Conservation (phyloP, 176 grass and related monocot species). For the Rhynchospora breviuscula region DNA sequence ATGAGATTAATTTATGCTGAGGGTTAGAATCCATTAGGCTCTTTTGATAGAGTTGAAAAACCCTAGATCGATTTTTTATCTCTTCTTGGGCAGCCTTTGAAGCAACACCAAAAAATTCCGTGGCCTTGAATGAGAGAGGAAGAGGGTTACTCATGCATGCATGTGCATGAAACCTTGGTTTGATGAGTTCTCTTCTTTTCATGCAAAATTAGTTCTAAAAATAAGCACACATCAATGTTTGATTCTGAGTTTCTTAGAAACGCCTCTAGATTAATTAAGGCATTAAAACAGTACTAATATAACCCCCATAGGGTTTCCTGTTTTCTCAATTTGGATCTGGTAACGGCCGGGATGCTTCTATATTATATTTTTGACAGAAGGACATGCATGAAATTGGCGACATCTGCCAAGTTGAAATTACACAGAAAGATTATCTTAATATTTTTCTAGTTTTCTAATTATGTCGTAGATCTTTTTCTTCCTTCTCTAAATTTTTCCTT, state of each 20-base stretch:
- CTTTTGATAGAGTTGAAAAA: conserved; percentile 7
- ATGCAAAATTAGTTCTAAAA: neutral
- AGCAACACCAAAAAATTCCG: neutral
- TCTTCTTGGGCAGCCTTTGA: conserved; percentile 9
- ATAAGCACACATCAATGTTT: conserved; percentile 9
- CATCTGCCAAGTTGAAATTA: neutral
- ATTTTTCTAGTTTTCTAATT: too few relatives aligned
- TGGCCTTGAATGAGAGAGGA: neutral
- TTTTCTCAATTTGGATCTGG: neutral
- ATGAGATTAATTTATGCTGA: neutral
- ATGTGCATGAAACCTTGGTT: conserved; percentile 15
- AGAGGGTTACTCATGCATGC: neutral
- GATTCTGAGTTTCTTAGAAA: neutral
- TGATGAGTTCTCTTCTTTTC: conserved; percentile 27
- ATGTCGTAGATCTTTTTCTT: neutral
- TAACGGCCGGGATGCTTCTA: neutral
- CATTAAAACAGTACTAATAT: too few relatives aligned
- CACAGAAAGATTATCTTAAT: neutral
- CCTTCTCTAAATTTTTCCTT: neutral
- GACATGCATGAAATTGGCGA: neutral
- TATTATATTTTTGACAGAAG: neutral
- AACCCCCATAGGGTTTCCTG: too few relatives aligned
- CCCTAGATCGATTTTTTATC: conserved; percentile 15
- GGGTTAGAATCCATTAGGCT: neutral
- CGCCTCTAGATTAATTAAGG: neutral